Evolutionary conservation across 192 early-diverging fungal genomes (phyloP), one percentile per base, ranked within the genome.

Genomic region (Backusella australiensis): DNA sequence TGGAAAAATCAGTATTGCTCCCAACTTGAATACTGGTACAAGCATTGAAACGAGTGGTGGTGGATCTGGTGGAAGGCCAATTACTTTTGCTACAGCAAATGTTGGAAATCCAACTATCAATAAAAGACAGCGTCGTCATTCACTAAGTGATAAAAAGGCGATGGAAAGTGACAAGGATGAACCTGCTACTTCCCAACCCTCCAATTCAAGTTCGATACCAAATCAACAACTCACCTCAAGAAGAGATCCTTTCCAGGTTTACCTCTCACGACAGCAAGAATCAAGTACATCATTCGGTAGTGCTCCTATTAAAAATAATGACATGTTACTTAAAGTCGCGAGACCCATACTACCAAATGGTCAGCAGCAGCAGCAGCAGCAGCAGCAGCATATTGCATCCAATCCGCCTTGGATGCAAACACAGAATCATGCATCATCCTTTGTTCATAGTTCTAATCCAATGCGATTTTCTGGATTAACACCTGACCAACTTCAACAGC

Each of bases 91-190:
- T 49, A 32, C 70, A 39, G 1, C 38, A 4, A 23, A 72, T 15
- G 35, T 39, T 39, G 38, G 39, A 34, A 44, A 39, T 29, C 17
- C 70, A 17, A 63, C 68, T 4, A 26, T 71, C 26, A 77, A 65
- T 56, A 77, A 77, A 71, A 46, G 75, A 26, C 75, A 77, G 34
- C 19, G 75, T 34, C 75, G 75, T 1, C 36, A 44, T 9, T 72
- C 70, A 19, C 23, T 72, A 32, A 49, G 41, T 15, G 70, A 72
- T 72, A 72, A 49, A 46, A 39, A 44, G 9, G 26, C 26, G 29
- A 63, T n/a, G 0, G 56, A 63, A 63, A 63, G 14, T n/a, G 6
- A n/a, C 23, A 69, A 41, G 2, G 19, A 21, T 4, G 35, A 69
- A 41, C n/a, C 19, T 11, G 23, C 2, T 12, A 26, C 23, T 63